These are phyloP conservation scores for Zygosaccharomyces rouxii DNA, from an alignment of 805 yeast genomes.

Conservation along the genomic window DNA sequence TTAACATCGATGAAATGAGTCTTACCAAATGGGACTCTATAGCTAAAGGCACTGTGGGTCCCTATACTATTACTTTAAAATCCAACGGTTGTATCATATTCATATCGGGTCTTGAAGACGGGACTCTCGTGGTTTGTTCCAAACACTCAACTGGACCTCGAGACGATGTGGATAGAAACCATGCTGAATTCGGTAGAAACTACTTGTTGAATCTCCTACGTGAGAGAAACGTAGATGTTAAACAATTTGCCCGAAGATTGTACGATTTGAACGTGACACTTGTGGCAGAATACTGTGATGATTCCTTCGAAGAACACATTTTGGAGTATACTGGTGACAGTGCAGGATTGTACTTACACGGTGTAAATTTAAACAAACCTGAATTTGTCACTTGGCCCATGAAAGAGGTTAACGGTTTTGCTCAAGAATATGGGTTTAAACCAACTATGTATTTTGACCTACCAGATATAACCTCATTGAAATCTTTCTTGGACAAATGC, in stretches of 20 bases:
- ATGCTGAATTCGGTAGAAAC: slow-evolving; percentile 66
- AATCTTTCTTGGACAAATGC: slow-evolving; percentile 50
- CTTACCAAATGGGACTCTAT: slow-evolving; percentile 49
- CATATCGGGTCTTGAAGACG: slow-evolving; percentile 70
- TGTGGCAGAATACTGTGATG: slow-evolving; percentile 91
- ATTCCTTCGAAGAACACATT: slow-evolving; percentile 88
- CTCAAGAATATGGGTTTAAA: slow-evolving; percentile 64
- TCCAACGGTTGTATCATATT: slow-evolving; percentile 93
- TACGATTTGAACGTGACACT: slow-evolving; percentile 62
- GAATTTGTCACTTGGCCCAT: slow-evolving; percentile 63
- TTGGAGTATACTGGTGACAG: slow-evolving; percentile 59
- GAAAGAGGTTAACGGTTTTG: slow-evolving; percentile 56
- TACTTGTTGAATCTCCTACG: slow-evolving; percentile 54
- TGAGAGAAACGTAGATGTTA: slow-evolving; percentile 36
- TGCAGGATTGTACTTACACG: slow-evolving; percentile 88
- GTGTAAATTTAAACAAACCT: slow-evolving; percentile 67
- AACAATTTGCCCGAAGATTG: slow-evolving; percentile 54
- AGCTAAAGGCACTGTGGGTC: slow-evolving; percentile 54
- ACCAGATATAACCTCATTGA: slow-evolving; percentile 40
- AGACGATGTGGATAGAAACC: slow-evolving; percentile 53
- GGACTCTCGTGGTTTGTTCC: slow-evolving; percentile 79
- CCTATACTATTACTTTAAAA: slow-evolving; percentile 75
- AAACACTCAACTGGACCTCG: slow-evolving; percentile 81
- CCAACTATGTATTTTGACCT: slow-evolving; percentile 46
- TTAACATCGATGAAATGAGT: slow-evolving; percentile 66